phyloP scores from a whole-genome alignment of 306 rosid species.

The Castanea mollissima region DNA sequence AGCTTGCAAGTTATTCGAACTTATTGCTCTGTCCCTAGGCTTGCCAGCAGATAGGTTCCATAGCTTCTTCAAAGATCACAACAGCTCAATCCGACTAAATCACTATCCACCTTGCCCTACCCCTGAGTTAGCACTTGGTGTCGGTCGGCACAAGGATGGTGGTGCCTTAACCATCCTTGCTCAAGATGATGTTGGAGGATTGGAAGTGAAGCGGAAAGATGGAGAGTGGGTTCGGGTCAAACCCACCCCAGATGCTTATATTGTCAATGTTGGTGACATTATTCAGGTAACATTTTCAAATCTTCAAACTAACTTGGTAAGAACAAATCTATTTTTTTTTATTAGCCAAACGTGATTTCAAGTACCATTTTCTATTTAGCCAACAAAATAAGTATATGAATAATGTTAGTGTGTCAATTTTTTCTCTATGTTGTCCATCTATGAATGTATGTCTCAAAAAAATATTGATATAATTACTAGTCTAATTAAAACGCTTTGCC shows the following conservation, averaged over 20 bases:
- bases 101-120: conserved; percentile 66
- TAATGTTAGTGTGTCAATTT: too few species aligned
- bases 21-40: conserved; percentile 60
- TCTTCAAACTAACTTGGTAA: too few species aligned
- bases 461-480: too few species aligned
- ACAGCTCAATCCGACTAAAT: conserved; percentile 39
- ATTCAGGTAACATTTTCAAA: conserved; percentile 42
- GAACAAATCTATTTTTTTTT: too few species aligned
- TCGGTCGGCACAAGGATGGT: conserved; percentile 59
- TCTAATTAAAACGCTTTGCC: too few species aligned
- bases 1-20: conserved; percentile 45
- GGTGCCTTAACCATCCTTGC: conserved; percentile 57
- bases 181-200: conserved; percentile 66
- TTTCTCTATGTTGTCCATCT: too few species aligned
- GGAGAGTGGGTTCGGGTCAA: conserved; percentile 61
- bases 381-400: too few species aligned
- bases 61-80: conserved; percentile 48
- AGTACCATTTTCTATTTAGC: too few species aligned
- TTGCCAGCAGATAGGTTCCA: conserved; percentile 41
- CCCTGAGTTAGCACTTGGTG: conserved; percentile 56
- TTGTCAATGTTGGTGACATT: conserved; percentile 57
- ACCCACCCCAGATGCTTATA: conserved; percentile 55
- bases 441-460: too few species aligned
- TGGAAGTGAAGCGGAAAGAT: conserved; percentile 59
- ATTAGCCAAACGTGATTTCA: not conserved